Evolutionary conservation across 371 early-diverging fungal genomes (phyloP).

Genomic region (Caulochytrium protostelioides): DNA sequence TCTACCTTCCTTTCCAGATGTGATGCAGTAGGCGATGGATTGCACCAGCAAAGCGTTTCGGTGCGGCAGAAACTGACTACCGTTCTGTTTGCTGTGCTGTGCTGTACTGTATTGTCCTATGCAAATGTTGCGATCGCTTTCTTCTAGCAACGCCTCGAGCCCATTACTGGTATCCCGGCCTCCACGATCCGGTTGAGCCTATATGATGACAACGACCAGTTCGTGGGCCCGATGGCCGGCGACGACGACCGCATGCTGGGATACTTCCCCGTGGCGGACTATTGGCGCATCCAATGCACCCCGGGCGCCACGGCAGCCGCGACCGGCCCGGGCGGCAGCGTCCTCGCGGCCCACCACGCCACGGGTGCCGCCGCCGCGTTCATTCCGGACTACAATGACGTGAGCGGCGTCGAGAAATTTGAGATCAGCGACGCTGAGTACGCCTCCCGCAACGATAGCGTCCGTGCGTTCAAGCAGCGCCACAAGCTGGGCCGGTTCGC

Average conservation of each 20-base stretch:
- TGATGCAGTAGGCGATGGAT: background rate
- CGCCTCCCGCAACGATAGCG: slow-evolving; percentile 37
- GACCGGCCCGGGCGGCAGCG: too few species aligned
- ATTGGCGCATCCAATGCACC: slow-evolving; percentile 33
- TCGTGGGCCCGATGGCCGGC: slow-evolving; percentile 33
- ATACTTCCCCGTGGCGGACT: slow-evolving; percentile 61
- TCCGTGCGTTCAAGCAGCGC: slow-evolving; percentile 66
- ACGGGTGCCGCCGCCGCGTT: too few species aligned
- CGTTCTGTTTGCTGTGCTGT: background rate
- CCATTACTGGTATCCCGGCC: slow-evolving; percentile 73
- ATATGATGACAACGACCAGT: slow-evolving; percentile 19
- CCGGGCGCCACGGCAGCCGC: background rate
- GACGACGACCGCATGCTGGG: slow-evolving; percentile 61
- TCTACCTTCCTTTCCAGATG: background rate
- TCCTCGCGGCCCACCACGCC: too few species aligned
- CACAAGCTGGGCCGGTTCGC: slow-evolving; percentile 74
- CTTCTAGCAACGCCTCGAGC: slow-evolving; percentile 51
- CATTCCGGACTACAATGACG: slow-evolving; percentile 67
- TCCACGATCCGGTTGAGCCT: slow-evolving; percentile 27
- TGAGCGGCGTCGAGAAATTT: slow-evolving; percentile 71
- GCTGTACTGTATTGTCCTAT: background rate
- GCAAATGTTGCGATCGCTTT: background rate
- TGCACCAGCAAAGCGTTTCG: slow-evolving; percentile 1
- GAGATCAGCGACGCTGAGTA: slow-evolving; percentile 75
- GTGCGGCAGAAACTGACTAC: background rate